These are phyloP conservation scores for Ramularia endophylla DNA, from an alignment of 2,329 filamentous ascomycete genomes.

Conservation along the genomic window DNA sequence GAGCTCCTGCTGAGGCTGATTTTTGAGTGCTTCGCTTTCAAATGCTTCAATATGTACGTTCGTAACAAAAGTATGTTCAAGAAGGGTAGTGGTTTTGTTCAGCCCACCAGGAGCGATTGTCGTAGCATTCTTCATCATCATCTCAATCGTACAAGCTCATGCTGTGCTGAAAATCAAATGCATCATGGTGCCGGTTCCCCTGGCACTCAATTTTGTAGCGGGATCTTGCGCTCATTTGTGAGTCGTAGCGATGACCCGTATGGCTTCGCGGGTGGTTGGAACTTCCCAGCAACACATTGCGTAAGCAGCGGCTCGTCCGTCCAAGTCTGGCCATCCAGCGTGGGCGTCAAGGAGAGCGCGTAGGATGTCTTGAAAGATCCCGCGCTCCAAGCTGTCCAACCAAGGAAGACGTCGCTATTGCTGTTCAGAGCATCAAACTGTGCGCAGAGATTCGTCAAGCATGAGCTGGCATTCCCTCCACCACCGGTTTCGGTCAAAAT, in stretches of 20 bases:
- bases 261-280: conserved; percentile 10
- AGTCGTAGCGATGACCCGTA: background rate
- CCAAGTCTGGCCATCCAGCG: conserved; percentile 16
- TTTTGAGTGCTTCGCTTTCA: too few relatives aligned
- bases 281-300: conserved; percentile 27
- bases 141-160: too few relatives aligned
- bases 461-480: conserved; percentile 31
- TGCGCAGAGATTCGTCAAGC: conserved; percentile 31
- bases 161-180: too few relatives aligned
- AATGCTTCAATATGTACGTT: too few relatives aligned
- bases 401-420: conserved; percentile 29
- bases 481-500: conserved; percentile 40
- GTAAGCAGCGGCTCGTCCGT: conserved; percentile 25
- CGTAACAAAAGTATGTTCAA: too few relatives aligned
- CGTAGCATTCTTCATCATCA: too few relatives aligned
- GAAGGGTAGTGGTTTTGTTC: too few relatives aligned
- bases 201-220: background rate
- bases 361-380: conserved; percentile 27
- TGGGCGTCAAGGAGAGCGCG: conserved; percentile 26
- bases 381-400: conserved; percentile 31
- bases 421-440: conserved; percentile 28
- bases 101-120: too few relatives aligned
- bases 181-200: too few relatives aligned
- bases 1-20: too few relatives aligned
- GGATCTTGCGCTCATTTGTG: background rate